Evolutionary conservation across 768 basidiomycete genomes (phyloP).

Genomic region (Coprinopsis cinerea): DNA sequence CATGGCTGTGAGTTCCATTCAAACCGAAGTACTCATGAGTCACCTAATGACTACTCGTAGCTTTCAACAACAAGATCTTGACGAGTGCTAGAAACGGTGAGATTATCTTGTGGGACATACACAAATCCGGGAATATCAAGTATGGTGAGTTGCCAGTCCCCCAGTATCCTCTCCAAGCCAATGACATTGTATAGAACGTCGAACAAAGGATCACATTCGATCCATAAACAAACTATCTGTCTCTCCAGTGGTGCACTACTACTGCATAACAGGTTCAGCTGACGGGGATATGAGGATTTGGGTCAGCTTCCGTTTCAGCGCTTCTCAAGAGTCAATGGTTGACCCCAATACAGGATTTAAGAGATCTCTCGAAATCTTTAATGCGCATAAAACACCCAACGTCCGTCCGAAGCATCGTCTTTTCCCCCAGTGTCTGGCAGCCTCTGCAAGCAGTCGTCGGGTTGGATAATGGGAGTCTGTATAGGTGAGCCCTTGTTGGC

Average conservation of each 20-base stretch:
- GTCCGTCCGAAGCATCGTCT: conserved; percentile 61
- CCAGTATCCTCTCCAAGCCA: background rate
- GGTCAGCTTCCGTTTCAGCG: conserved; percentile 59
- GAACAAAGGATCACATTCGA: conserved; percentile 66
- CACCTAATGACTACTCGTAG: conserved; percentile 30
- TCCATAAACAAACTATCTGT: conserved; percentile 66
- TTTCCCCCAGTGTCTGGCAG: conserved; percentile 60
- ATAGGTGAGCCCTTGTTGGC: conserved; percentile 35
- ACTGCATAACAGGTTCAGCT: conserved; percentile 73
- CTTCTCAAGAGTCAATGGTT: background rate
- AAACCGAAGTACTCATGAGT: background rate
- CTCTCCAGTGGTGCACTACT: conserved; percentile 57
- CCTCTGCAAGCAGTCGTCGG: conserved; percentile 67
- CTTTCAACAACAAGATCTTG: conserved; percentile 67
- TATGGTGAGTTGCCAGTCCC: conserved; percentile 44
- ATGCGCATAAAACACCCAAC: conserved; percentile 68
- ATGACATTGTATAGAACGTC: conserved; percentile 41
- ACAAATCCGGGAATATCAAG: conserved; percentile 59
- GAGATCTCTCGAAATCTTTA: conserved; percentile 61
- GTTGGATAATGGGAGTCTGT: conserved; percentile 65
- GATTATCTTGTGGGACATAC: conserved; percentile 78
- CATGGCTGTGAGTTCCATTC: conserved; percentile 44
- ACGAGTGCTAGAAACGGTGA: conserved; percentile 81
- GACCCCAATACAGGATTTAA: conserved; percentile 49
- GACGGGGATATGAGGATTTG: conserved; percentile 79